Percentiles rank a stretch among this genome's conserved stretches.
Conservation (phyloP, 1,284 basidiomycete species). For the Phylloboletellus chloephorus region DNA sequence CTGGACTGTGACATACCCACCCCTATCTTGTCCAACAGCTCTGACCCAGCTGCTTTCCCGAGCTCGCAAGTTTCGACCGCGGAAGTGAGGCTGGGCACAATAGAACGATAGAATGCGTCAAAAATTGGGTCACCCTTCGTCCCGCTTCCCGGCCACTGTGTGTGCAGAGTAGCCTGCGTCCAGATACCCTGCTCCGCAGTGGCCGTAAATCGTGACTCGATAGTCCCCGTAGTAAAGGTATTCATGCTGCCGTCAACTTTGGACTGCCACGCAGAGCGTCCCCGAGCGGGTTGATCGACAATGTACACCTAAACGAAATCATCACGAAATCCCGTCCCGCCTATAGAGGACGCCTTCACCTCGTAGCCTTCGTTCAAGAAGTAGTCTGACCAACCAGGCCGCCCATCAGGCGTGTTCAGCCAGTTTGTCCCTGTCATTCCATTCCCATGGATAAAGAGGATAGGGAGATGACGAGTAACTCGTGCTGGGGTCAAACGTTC, state of each 20-base stretch:
- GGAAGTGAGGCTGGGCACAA: constrained; percentile 25
- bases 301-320: constrained; percentile 39
- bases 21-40: constrained; percentile 28
- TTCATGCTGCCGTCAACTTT: constrained; percentile 36
- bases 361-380: constrained; percentile 45
- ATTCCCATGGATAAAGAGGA: constrained; percentile 43
- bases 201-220: constrained; percentile 44
- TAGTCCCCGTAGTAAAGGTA: constrained; percentile 27
- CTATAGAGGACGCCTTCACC: constrained; percentile 20
- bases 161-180: constrained; percentile 44
- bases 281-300: constrained; percentile 47
- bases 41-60: constrained; percentile 28
- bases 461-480: constrained; percentile 36
- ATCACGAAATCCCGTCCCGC: constrained; percentile 2
- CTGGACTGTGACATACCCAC: constrained; percentile 15
- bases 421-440: constrained; percentile 48
- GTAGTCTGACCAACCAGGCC: constrained; percentile 47
- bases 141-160: constrained; percentile 49
- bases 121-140: constrained; percentile 41
- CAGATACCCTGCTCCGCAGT: constrained; percentile 37
- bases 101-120: constrained; percentile 42
- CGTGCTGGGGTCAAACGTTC: constrained; percentile 40
- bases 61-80: constrained; percentile 24
- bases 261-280: constrained; percentile 43
- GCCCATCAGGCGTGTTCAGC: constrained; percentile 46